phyloP scores from a whole-genome alignment of 1,284 basidiomycete genomes.

The Rhodofomes roseus region DNA sequence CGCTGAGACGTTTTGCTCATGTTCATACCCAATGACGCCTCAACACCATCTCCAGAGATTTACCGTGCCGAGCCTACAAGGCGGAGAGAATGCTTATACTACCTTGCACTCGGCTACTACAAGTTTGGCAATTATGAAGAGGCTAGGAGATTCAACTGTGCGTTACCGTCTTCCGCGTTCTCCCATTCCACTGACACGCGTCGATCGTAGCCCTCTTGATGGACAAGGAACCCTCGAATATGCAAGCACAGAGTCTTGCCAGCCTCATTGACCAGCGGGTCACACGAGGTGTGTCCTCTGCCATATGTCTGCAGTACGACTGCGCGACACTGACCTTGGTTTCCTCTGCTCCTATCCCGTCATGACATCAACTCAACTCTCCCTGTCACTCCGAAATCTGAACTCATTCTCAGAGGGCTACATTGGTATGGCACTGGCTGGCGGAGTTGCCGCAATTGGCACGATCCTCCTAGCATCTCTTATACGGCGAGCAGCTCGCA shows the following conservation, averaged over 20 bases:
- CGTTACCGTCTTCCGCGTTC: conserved; percentile 23
- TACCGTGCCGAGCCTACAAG: conserved; percentile 87
- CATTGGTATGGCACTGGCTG: conserved; percentile 92
- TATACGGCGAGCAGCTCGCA: conserved; percentile 80
- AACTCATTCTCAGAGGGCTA: conserved; percentile 68
- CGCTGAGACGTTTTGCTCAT: conserved; percentile 4
- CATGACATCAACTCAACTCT: background rate
- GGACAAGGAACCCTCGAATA: conserved; percentile 91
- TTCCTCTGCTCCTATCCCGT: conserved; percentile 7
- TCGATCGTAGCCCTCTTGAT: conserved; percentile 73
- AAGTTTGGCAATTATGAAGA: conserved; percentile 97
- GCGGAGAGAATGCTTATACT: conserved; percentile 95
- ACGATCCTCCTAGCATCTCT: conserved; percentile 80
- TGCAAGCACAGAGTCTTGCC: conserved; percentile 88
- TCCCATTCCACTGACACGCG: background rate
- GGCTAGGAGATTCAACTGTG: conserved; percentile 91
- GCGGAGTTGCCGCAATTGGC: conserved; percentile 85
- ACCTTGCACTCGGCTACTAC: conserved; percentile 94
- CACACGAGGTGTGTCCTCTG: conserved; percentile 61
- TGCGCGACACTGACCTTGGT: background rate
- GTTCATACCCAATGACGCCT: background rate
- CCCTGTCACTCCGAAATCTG: background rate
- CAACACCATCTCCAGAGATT: conserved; percentile 60
- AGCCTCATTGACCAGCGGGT: conserved; percentile 87
- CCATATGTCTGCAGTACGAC: background rate